Base-by-base conservation (phyloP, 345 rosid species). In the Populus alba region DNA sequence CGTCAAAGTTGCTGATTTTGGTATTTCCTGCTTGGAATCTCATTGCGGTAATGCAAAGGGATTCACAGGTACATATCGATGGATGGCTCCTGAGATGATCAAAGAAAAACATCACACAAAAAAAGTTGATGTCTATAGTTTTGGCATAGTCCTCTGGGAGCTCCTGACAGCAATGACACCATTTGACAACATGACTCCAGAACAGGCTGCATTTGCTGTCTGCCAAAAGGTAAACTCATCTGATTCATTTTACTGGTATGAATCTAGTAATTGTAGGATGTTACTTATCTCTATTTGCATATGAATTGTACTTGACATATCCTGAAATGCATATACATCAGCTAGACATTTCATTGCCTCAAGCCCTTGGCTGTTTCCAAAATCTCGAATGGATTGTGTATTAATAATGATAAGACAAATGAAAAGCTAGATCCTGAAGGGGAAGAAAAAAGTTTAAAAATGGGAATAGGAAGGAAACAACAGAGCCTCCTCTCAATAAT, bases 31-130 rank as follows among this genome's bases (percentile, higher is more conserved):
- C 84, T 79, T 83, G 77, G 93, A 92, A 82, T 85, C 97, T 70
- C 93, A 92, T 59, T 87, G 91, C 23, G 88, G 90, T 70, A 88
- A 83, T 69, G 81, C 88, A 70, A 90, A 87, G 83, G 97, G 94
- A 65, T 90, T 90, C 79, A 90, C 90, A 0, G 92, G 97, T 29
- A 92, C 97, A 20, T 92, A 90, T 77, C 92, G 93, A 16, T 92
- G 97, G 94, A 92, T 92, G 97, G 94, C 97, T 68, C 97, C 94
- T 47, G 97, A 92, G 82, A 92, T 92, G 97, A 90, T 92, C 78
- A 88, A 84, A 81, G 94, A 87, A 81, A 92, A 92, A 77, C 88
- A 79, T 33, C 92, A 92, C 75, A 89, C 94, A 12, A 90, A 88
- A 88, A 92, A 92, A 81, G 93, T 92, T 51, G 97, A 92, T 51